These are phyloP conservation scores for Colletotrichum filicis DNA, from an alignment of 2,329 filamentous ascomycete species.

Conservation along the genomic window DNA sequence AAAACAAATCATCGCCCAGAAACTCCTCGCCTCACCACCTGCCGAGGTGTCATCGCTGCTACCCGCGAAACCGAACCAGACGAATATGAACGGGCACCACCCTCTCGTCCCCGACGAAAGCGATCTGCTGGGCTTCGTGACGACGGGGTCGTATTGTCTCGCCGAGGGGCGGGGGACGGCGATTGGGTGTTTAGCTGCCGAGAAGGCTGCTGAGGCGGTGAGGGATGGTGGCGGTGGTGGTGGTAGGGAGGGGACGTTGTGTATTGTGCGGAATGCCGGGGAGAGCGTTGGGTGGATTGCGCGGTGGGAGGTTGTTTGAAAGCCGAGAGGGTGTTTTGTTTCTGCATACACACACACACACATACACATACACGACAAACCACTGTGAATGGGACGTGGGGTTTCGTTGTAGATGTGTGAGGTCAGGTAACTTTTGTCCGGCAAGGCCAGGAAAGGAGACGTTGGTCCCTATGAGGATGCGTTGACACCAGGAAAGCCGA, in stretches of 20 bases:
- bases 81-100: conserved; percentile 65
- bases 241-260: conserved; percentile 63
- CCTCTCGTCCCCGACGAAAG: conserved; percentile 77
- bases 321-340: too few relatives aligned
- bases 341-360: too few relatives aligned
- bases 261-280: conserved; percentile 85
- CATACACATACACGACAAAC: too few relatives aligned
- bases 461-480: background rate
- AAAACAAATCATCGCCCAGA: conserved; percentile 58
- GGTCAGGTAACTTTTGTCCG: too few relatives aligned
- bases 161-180: conserved; percentile 80
- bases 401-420: too few relatives aligned
- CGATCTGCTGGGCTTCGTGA: conserved; percentile 91
- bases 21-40: conserved; percentile 55
- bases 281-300: conserved; percentile 83
- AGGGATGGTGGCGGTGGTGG: conserved; percentile 30
- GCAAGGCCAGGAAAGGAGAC: background rate
- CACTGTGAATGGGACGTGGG: too few relatives aligned
- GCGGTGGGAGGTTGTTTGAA: conserved; percentile 75
- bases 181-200: conserved; percentile 75
- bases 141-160: conserved; percentile 85
- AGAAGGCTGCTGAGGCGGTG: conserved; percentile 62
- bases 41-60: too few relatives aligned
- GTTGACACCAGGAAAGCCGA: background rate
- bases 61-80: conserved; percentile 47